Percentiles rank a stretch among this genome's conserved stretches.
Conservation (phyloP, 2,329 filamentous ascomycete genomes). For the Alternaria burnsii region DNA sequence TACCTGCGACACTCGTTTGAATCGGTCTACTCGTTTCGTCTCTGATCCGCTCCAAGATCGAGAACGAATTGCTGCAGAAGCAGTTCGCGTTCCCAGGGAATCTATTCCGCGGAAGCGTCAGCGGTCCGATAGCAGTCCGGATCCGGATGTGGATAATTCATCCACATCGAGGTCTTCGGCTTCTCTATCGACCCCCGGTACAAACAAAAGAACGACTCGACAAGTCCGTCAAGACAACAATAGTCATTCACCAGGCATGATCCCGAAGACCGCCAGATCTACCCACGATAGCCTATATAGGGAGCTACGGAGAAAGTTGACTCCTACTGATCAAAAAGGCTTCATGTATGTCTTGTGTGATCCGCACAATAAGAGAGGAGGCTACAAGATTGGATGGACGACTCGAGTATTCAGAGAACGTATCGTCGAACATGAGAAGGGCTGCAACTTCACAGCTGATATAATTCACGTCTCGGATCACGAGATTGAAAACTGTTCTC, state of each 20-base stretch:
- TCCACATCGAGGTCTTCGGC: background rate
- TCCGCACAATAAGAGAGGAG: background rate
- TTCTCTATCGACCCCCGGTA: background rate
- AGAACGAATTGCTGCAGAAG: background rate
- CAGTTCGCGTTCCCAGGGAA: background rate
- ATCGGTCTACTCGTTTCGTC: background rate
- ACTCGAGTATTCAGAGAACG: background rate
- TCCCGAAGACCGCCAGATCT: background rate
- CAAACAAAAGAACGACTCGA: background rate
- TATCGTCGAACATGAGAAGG: constrained; percentile 6
- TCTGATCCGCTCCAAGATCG: background rate
- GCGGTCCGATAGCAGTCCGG: background rate
- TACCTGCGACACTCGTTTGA: background rate
- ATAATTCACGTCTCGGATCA: background rate
- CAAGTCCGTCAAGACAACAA: background rate
- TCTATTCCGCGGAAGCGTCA: background rate
- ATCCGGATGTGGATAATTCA: background rate
- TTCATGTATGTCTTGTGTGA: constrained; percentile 17
- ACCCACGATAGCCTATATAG: constrained; percentile 5
- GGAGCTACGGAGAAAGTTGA: background rate
- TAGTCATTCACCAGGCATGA: background rate
- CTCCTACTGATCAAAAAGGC: constrained; percentile 3
- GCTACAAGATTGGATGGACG: constrained; percentile 23
- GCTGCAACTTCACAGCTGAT: constrained; percentile 2
- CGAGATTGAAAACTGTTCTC: constrained; percentile 1